Base-by-base conservation (phyloP, 495 filamentous ascomycete species). In the Penicillium macrosclerotiorum region DNA sequence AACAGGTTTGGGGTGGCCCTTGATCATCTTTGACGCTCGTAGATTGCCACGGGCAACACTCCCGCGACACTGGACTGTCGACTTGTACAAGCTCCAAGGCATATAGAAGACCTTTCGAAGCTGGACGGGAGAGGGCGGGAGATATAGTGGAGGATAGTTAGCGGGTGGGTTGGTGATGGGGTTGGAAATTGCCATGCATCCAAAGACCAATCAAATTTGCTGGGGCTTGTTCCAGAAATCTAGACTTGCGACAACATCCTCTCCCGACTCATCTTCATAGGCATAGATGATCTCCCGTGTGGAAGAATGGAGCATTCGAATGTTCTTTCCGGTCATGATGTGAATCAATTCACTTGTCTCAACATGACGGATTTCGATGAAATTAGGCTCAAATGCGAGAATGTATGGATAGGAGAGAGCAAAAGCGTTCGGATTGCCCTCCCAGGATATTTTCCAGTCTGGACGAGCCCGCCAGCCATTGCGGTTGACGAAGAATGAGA, bases 401-500 rank as follows among this genome's bases (percentile, higher is more conserved):
- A 99, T 94, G 76, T 92, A 99, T 43, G 91, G 91, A 59, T 91
- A 88, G 27, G 88, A 94, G 27, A 97, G 79, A 0, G 94, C 93
- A 63, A 99, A 99, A 30, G 84, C 79, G 54, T 85, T 83, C 39
- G 94, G 94, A 32, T 79, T 86, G 39, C 94, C 94, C 69, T 99
- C 94, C 94, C 94, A 99, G 22, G 88, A 86, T 55, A 99, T 95
- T 49, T 82, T 84, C 94, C 94, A 99, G 60, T 99, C 94, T 13
- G 90, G 87, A 49, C 90, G 78, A 25, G 92, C 90, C 41, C 94
- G 81, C 94, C 94, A 99, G 19, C 94, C 94, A 63, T 99, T 96
- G 40, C 93, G 81, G 67, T 99, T 97, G 57, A 99, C 93, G 58
- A 95, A 99, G 78, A 99, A 97, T 14, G 88, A 94, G 64, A 96